Evolutionary conservation across 2,329 filamentous ascomycete genomes (phyloP).

Genomic region (Parasarocladium wereldwijsianum): DNA sequence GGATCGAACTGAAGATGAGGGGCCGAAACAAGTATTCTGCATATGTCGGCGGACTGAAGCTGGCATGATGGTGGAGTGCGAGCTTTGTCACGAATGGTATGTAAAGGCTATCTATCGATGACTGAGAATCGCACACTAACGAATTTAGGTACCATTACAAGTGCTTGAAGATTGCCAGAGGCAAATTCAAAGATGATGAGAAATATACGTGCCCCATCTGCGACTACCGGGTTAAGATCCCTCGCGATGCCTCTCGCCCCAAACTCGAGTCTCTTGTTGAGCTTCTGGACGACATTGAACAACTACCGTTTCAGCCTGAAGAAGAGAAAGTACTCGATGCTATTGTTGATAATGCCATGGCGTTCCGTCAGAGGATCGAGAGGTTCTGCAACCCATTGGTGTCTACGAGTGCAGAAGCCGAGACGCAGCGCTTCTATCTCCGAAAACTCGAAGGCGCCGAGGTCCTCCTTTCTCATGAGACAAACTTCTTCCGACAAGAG

Average conservation of each 20-base stretch:
- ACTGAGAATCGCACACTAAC: too few relatives aligned
- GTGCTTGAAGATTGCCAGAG: constrained; percentile 91
- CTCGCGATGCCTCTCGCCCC: constrained; percentile 84
- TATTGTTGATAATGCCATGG: constrained; percentile 73
- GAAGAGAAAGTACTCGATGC: constrained; percentile 77
- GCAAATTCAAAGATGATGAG: constrained; percentile 96
- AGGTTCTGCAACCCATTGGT: constrained; percentile 69
- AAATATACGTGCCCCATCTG: constrained; percentile 98
- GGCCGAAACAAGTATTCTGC: constrained; percentile 75
- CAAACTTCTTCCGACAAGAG: constrained; percentile 95
- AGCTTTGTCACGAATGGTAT: constrained; percentile 94
- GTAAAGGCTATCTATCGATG: too few relatives aligned
- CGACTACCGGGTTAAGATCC: constrained; percentile 93
- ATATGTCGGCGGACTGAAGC: constrained; percentile 88
- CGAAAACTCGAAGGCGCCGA: constrained; percentile 96
- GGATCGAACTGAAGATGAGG: constrained; percentile 42
- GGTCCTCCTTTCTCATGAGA: constrained; percentile 79
- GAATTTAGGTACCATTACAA: constrained; percentile 79
- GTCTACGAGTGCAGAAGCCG: constrained; percentile 71
- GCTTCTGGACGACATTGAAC: constrained; percentile 71
- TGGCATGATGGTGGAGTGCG: constrained; percentile 99
- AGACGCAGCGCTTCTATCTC: constrained; percentile 84
- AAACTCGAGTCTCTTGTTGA: constrained; percentile 79
- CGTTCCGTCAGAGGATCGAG: constrained; percentile 71
- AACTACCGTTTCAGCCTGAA: constrained; percentile 84